phyloP scores from a whole-genome alignment of 306 rosid genomes.

The Quercus dentata region DNA sequence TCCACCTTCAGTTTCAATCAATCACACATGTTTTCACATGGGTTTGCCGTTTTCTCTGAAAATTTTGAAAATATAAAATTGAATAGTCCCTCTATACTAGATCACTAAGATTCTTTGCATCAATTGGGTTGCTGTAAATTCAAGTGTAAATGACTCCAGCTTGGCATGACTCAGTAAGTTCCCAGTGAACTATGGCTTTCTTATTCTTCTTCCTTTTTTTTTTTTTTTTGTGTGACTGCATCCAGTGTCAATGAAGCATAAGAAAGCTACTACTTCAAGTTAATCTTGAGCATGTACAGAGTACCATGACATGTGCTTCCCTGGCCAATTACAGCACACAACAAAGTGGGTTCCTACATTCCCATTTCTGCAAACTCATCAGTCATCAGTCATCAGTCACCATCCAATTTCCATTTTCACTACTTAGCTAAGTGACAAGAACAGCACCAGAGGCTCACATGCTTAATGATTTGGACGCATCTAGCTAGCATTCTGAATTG shows the following conservation, averaged over 20 bases:
- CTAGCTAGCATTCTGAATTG: no score
- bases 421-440: no score
- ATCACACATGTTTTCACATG: background rate
- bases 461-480: conserved; percentile 10
- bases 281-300: background rate
- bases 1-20: background rate
- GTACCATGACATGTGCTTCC: no score
- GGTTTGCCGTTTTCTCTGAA: background rate
- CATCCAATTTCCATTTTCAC: no score
- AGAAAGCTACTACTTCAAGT: background rate
- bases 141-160: background rate
- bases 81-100: background rate
- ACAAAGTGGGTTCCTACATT: background rate
- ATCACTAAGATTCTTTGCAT: background rate
- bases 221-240: no score
- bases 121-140: background rate
- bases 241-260: background rate
- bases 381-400: no score
- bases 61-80: background rate
- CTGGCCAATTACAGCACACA: no score
- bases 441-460: conserved; percentile 3
- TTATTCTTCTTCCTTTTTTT: background rate
- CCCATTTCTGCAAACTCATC: background rate
- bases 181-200: background rate
- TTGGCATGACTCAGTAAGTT: background rate